Percentiles rank a stretch among this genome's conserved stretches.
Evolutionary conservation across 202 grass and related monocot species (phyloP).

Genomic region (Zoysia matrella): DNA sequence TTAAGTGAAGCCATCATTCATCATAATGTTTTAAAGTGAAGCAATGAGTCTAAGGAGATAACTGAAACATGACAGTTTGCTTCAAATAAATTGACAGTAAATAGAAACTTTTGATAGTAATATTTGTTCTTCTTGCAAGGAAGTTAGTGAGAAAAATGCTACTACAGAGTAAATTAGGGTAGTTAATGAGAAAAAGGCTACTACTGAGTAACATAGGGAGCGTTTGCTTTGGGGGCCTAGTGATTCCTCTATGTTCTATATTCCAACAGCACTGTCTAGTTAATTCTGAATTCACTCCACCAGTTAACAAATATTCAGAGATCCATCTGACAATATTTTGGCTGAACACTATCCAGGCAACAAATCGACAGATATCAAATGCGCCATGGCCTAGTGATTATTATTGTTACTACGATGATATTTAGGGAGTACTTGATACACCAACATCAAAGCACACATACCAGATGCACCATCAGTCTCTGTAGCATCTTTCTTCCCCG

Average conservation of each 20-base stretch:
- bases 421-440: constrained; percentile 19
- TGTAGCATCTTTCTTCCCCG: constrained; percentile 27
- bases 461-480: constrained; percentile 31
- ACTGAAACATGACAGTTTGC: neutral
- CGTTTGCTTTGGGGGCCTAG: too few relatives aligned
- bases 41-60: neutral
- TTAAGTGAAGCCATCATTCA: neutral
- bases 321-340: neutral
- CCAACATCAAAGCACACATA: neutral
- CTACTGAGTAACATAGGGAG: neutral
- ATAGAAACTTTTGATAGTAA: neutral
- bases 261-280: neutral
- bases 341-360: constrained; percentile 2
- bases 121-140: neutral
- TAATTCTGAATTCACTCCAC: neutral
- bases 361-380: too few relatives aligned
- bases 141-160: constrained; percentile 9
- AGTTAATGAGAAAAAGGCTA: too few relatives aligned
- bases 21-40: neutral
- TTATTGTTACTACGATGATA: too few relatives aligned
- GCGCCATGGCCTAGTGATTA: too few relatives aligned
- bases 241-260: neutral
- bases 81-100: neutral
- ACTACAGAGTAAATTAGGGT: too few relatives aligned
- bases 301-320: neutral